phyloP scores from a whole-genome alignment of 2,329 filamentous ascomycete genomes.

The Onygenales sp. region DNA sequence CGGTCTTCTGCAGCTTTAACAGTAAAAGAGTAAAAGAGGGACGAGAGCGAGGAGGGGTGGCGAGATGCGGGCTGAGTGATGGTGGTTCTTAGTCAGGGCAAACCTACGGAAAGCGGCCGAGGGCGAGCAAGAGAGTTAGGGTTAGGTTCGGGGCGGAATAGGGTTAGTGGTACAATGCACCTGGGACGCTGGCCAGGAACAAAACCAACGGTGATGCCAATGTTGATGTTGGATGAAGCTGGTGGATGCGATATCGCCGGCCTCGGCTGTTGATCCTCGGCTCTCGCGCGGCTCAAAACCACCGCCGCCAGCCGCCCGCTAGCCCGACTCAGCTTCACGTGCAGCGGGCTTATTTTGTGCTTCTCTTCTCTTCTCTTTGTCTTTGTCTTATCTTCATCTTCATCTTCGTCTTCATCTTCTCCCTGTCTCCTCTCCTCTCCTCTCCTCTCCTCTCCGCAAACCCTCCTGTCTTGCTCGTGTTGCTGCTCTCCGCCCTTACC shows the following conservation, averaged over 20 bases:
- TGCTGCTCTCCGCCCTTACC: neutral
- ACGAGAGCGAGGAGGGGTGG: too few relatives aligned
- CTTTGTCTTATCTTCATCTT: neutral
- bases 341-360: neutral
- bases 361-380: neutral
- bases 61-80: too few relatives aligned
- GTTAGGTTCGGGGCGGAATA: too few relatives aligned
- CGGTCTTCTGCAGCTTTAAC: neutral
- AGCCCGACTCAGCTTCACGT: neutral
- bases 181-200: too few relatives aligned
- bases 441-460: neutral
- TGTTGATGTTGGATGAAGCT: too few relatives aligned
- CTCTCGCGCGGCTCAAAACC: neutral
- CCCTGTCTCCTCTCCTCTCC: neutral
- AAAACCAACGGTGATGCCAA: too few relatives aligned
- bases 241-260: neutral
- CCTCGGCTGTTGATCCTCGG: neutral
- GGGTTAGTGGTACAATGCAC: too few relatives aligned
- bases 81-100: too few relatives aligned
- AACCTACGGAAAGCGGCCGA: too few relatives aligned
- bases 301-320: constrained; percentile 1
- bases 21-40: too few relatives aligned
- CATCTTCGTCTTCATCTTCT: neutral
- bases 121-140: too few relatives aligned
- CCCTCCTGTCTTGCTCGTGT: neutral